Percentiles rank a stretch among this genome's conserved stretches.
Evolutionary conservation across 805 yeast genomes (phyloP).

Genomic region (Brettanomyces sp.): DNA sequence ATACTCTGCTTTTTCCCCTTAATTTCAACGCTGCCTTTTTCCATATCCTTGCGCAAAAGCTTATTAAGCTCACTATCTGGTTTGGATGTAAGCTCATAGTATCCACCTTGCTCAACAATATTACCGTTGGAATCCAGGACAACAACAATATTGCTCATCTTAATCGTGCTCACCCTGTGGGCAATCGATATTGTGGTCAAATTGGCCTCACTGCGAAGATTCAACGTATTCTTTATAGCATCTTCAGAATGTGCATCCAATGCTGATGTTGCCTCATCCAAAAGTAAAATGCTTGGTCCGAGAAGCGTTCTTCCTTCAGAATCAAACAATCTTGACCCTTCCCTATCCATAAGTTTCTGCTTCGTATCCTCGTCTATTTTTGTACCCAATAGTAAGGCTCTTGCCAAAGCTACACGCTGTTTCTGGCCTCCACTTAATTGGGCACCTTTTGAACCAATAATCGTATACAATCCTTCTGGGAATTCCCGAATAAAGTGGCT

Average conservation of each 20-base stretch:
- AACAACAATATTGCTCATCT: constrained; percentile 69
- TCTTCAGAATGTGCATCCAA: constrained; percentile 83
- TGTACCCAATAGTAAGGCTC: constrained; percentile 60
- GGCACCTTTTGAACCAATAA: constrained; percentile 79
- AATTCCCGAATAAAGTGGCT: constrained; percentile 56
- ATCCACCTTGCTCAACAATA: constrained; percentile 66
- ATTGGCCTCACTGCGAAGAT: constrained; percentile 42
- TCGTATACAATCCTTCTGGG: constrained; percentile 76
- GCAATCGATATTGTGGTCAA: constrained; percentile 83
- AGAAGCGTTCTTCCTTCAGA: constrained; percentile 14
- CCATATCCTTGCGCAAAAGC: constrained; percentile 26
- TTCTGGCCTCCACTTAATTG: constrained; percentile 93
- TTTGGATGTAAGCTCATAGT: constrained; percentile 38
- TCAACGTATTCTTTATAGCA: constrained; percentile 67
- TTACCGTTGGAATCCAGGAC: constrained; percentile 63
- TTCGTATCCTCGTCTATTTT: constrained; percentile 7
- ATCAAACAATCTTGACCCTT: constrained; percentile 10
- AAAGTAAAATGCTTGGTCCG: constrained; percentile 67
- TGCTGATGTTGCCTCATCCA: constrained; percentile 95
- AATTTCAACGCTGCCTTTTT: constrained; percentile 17
- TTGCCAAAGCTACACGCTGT: constrained; percentile 85
- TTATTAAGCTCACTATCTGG: constrained; percentile 36
- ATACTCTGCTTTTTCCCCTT: neutral
- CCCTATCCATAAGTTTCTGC: constrained; percentile 1
- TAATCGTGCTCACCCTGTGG: constrained; percentile 81